These are phyloP conservation scores for Earliella scabrosa DNA, from an alignment of 1,284 basidiomycete genomes.

Conservation along the genomic window DNA sequence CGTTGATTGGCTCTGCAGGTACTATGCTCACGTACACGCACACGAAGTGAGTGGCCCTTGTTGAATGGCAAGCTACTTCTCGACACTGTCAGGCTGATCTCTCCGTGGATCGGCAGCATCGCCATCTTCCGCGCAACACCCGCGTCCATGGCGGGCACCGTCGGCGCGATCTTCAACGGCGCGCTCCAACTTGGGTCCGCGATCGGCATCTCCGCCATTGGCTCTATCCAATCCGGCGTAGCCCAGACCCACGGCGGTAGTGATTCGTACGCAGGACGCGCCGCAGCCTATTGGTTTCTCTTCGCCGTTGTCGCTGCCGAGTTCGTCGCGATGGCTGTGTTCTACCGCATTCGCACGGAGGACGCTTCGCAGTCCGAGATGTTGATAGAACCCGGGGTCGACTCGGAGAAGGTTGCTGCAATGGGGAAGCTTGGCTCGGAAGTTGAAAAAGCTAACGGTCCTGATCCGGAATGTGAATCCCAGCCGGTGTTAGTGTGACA, in stretches of 20 bases:
- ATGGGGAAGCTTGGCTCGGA: no score
- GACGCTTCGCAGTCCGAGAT: no score
- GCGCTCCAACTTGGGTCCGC: conserved; percentile 58
- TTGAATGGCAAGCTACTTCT: background rate
- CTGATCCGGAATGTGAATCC: no score
- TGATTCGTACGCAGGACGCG: conserved; percentile 43
- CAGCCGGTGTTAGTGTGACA: no score
- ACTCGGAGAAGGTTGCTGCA: no score
- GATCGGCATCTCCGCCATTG: conserved; percentile 48
- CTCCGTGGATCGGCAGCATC: conserved; percentile 42
- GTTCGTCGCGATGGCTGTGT: conserved; percentile 39
- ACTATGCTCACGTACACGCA: conserved; percentile 38
- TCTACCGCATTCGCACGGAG: conserved; percentile 39
- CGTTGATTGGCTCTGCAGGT: conserved; percentile 48
- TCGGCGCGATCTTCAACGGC: conserved; percentile 59
- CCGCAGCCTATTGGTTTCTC: conserved; percentile 55
- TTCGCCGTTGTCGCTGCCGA: conserved; percentile 43
- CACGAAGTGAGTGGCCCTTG: conserved; percentile 35
- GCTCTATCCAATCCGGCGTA: conserved; percentile 52
- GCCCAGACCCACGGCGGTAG: conserved; percentile 36
- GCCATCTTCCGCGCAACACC: conserved; percentile 55
- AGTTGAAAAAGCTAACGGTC: no score
- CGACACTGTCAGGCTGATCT: no score
- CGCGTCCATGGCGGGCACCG: conserved; percentile 51
- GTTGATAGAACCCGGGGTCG: no score